These are phyloP conservation scores for Pichia sp. DNA, from an alignment of 1,139 yeast species.

Conservation along the genomic window DNA sequence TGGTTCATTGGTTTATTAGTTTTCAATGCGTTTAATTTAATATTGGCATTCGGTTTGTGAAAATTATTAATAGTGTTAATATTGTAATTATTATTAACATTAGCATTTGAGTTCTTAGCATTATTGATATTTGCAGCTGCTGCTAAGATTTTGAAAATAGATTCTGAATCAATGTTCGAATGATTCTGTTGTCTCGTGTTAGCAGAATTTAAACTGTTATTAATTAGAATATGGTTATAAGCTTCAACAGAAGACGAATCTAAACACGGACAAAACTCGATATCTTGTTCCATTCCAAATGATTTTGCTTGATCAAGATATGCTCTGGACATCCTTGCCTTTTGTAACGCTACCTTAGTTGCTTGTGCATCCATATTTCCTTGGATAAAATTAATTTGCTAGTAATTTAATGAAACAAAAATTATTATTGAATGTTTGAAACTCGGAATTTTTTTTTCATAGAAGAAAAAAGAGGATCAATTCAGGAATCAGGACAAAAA, in stretches of 20 bases:
- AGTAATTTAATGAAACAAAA: too few species aligned
- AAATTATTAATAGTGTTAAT: not conserved
- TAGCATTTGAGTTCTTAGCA: not conserved
- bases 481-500: too few species aligned
- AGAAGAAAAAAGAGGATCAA: too few species aligned
- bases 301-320: conserved; percentile 61
- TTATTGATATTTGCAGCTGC: conserved; percentile 17
- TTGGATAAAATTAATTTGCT: not conserved
- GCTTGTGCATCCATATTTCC: conserved; percentile 1
- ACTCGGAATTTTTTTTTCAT: too few species aligned
- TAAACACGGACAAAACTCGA: conserved; percentile 59
- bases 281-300: conserved; percentile 64
- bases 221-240: conserved; percentile 1
- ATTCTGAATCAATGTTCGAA: conserved; percentile 18
- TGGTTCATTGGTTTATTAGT: not conserved
- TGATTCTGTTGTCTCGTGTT: conserved; percentile 3
- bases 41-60: not conserved
- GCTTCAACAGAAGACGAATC: conserved; percentile 23
- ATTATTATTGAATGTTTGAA: not conserved
- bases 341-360: conserved; percentile 10
- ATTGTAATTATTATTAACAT: conserved; percentile 10
- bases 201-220: not conserved
- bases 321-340: conserved; percentile 31
- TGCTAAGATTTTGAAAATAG: conserved; percentile 23
- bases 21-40: not conserved